phyloP scores from a whole-genome alignment of 306 rosid genomes.

The Mucuna pruriens region DNA sequence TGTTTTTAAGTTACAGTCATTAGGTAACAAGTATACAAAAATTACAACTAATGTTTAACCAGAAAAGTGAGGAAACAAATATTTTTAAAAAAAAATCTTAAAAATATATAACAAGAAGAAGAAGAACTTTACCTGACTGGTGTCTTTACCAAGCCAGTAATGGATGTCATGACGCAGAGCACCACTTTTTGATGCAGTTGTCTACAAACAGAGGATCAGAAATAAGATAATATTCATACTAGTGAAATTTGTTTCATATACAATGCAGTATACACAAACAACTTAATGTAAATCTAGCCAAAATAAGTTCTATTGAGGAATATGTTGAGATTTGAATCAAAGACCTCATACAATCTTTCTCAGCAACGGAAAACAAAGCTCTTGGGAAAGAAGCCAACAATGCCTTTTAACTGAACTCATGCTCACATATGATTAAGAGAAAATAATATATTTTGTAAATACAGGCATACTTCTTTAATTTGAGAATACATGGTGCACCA shows the following conservation, averaged over 20 bases:
- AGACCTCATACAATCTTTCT: constrained; percentile 16
- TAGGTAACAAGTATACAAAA: constrained; percentile 21
- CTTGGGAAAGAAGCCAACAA: constrained; percentile 19
- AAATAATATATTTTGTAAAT: neutral
- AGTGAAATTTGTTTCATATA: neutral
- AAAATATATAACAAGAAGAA: neutral
- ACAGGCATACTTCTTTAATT: neutral
- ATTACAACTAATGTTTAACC: constrained; percentile 3
- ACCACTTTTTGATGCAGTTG: constrained; percentile 83
- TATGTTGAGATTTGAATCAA: constrained; percentile 1
- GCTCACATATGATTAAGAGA: neutral
- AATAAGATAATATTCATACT: constrained; percentile 17
- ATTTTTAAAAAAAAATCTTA: neutral
- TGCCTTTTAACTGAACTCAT: neutral
- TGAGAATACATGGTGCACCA: neutral
- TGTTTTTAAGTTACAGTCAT: constrained; percentile 41
- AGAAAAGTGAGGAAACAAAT: constrained; percentile 14
- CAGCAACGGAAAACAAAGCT: constrained; percentile 17
- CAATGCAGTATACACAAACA: constrained; percentile 2
- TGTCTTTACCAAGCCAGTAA: constrained; percentile 96
- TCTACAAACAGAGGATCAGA: constrained; percentile 50
- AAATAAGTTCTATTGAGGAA: constrained; percentile 11
- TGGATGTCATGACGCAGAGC: constrained; percentile 86
- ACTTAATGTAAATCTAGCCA: neutral
- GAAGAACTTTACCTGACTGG: constrained; percentile 66